Base-by-base conservation (phyloP, 1,284 basidiomycete species). In the Ustilago xerochloae region DNA sequence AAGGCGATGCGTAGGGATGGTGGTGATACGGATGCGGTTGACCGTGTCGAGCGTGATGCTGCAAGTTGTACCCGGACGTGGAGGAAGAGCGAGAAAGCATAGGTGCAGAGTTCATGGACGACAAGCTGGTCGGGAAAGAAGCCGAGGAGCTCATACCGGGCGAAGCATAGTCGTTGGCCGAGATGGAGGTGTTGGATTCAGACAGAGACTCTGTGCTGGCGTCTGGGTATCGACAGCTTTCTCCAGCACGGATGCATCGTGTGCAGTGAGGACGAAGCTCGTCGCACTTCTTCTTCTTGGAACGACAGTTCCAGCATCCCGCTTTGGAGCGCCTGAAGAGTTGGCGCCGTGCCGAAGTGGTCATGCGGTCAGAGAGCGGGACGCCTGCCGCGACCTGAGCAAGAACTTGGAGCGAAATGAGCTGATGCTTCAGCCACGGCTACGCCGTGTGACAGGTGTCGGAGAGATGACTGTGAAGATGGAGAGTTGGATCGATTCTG, bases 241-340 rank as follows among this genome's bases (percentile, higher is more conserved):
- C 66, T 7, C 65, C 63, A 26, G 63, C 63, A 22, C 66, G 61
- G 26, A 63, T 52, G 46, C 72, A 75, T 36, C 72, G 46, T 38
- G 72, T 66, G 50, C 72, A 75, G 22, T 66, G 52, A 26, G 72
- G 72, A 32, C 66, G 62, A 30, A 52, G 46, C 45, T 75, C 72
- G 66, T 75, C 72, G 50, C 72, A 75, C 50, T 75, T 75, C 36
- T 75, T 75, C 66, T 75, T 75, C 39, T 75, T 69, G 28, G 66
- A 63, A 13, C 72, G 72, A 33, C 72, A 75, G 32, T 69, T 75
- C 66, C 59, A 63, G 60, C 72, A 75, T 33, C 72, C 72, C 16
- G 72, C 66, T 46, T 69, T 69, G 59, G 72, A 75, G 29, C 72
- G 72, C 45, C 66, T 39, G 49, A 75, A 75, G 38, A 73, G 64